phyloP scores from a whole-genome alignment of 2,329 filamentous ascomycete species.

The Colletotrichum lentis region DNA sequence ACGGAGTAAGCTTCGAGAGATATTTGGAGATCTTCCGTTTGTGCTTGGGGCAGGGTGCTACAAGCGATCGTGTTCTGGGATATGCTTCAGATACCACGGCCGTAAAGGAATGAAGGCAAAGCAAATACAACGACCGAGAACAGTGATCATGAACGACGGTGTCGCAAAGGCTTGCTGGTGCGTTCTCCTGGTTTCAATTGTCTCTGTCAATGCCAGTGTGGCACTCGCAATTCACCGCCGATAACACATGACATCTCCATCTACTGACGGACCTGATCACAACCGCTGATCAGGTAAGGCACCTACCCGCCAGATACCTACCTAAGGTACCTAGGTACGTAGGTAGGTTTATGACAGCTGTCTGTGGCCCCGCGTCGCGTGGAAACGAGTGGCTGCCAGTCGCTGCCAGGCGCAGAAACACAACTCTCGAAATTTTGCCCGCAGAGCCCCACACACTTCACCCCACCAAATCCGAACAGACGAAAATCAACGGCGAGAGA shows the following conservation, averaged over 20 bases:
- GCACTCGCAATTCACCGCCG: background rate
- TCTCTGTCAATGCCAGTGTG: no score
- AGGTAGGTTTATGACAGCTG: background rate
- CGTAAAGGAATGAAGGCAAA: background rate
- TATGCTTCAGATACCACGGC: constrained; percentile 30
- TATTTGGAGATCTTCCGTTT: background rate
- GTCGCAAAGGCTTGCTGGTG: no score
- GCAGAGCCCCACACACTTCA: constrained; percentile 40
- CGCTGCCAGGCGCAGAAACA: constrained; percentile 25
- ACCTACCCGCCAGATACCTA: no score
- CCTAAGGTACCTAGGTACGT: no score
- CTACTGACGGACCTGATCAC: background rate
- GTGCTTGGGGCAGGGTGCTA: background rate
- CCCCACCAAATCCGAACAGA: constrained; percentile 39
- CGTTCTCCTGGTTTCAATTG: no score
- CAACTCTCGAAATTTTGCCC: constrained; percentile 38
- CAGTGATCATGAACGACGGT: no score
- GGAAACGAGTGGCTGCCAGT: constrained; percentile 27
- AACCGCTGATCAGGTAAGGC: background rate
- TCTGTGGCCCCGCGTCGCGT: constrained; percentile 25
- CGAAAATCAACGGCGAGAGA: constrained; percentile 39
- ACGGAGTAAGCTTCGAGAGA: background rate
- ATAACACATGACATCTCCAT: background rate
- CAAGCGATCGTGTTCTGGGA: constrained; percentile 21
- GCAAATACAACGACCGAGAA: no score